phyloP scores from a whole-genome alignment of 805 yeast genomes.

The Saccharomycopsis amapae region DNA sequence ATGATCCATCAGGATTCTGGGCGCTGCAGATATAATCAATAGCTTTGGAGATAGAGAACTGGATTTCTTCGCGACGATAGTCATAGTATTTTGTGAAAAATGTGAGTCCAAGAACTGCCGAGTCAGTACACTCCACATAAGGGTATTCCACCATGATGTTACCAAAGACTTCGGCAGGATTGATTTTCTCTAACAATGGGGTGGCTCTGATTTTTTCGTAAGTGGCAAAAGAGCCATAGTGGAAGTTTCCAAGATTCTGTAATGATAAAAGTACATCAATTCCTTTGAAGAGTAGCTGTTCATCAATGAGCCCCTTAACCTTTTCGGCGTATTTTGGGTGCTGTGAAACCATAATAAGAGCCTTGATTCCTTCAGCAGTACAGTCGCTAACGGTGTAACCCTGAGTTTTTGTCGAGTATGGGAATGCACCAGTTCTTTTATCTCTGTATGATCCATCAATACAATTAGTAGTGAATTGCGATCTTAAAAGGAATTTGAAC shows the following conservation, averaged over 20 bases:
- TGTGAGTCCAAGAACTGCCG: conserved; percentile 81
- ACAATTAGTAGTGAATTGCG: conserved; percentile 82
- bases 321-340: conserved; percentile 34
- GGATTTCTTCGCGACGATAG: conserved; percentile 61
- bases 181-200: conserved; percentile 63
- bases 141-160: conserved; percentile 98
- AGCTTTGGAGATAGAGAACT: conserved; percentile 65
- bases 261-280: conserved; percentile 68
- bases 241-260: conserved; percentile 74
- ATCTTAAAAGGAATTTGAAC: conserved; percentile 63
- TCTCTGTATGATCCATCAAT: conserved; percentile 77
- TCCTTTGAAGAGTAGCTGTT: conserved; percentile 50
- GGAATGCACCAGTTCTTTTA: conserved; percentile 85
- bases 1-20: conserved; percentile 80
- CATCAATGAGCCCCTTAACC: conserved; percentile 31
- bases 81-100: conserved; percentile 61
- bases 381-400: conserved; percentile 97
- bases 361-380: conserved; percentile 42
- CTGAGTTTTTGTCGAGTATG: conserved; percentile 90
- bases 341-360: conserved; percentile 11
- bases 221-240: conserved; percentile 87
- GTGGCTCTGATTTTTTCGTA: conserved; percentile 85
- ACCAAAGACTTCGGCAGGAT: conserved; percentile 97
- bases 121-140: conserved; percentile 96
- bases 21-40: conserved; percentile 58